phyloP scores from a whole-genome alignment of 2,329 filamentous ascomycete genomes.

The Ophiognomonia clavigignenti-juglandacearum region DNA sequence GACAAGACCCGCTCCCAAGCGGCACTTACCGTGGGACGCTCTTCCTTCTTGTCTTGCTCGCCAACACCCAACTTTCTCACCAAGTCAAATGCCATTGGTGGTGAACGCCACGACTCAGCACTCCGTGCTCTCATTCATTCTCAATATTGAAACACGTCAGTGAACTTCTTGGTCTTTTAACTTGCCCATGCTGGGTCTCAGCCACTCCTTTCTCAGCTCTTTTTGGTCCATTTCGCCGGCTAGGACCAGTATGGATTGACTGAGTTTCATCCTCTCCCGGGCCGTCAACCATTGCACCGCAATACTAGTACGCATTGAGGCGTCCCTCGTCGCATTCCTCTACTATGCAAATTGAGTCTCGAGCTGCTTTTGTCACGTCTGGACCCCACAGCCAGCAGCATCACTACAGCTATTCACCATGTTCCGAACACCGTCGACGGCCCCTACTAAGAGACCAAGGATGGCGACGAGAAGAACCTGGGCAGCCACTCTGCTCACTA shows the following conservation, averaged over 20 bases:
- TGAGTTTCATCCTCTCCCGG: background rate
- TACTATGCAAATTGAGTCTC: too few relatives aligned
- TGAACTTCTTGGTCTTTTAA: background rate
- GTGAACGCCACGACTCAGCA: too few relatives aligned
- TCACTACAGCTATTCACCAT: background rate
- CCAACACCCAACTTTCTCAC: background rate
- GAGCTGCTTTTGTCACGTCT: too few relatives aligned
- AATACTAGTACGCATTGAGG: background rate
- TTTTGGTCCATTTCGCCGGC: background rate
- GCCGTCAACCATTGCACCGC: background rate
- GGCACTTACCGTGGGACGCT: background rate
- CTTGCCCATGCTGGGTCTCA: background rate
- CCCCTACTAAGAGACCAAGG: background rate
- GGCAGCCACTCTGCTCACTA: background rate
- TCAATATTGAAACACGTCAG: too few relatives aligned
- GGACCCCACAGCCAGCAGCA: background rate
- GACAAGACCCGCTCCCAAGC: background rate
- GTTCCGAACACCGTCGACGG: too few relatives aligned
- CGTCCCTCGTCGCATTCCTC: too few relatives aligned
- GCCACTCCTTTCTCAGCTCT: background rate
- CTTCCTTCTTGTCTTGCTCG: background rate
- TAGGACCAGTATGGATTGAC: too few relatives aligned
- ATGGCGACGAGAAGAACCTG: background rate
- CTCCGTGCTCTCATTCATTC: too few relatives aligned
- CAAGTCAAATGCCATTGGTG: background rate